These are phyloP conservation scores for Paramyrothecium roridum DNA, from an alignment of 2,329 filamentous ascomycete species.

Conservation along the genomic window DNA sequence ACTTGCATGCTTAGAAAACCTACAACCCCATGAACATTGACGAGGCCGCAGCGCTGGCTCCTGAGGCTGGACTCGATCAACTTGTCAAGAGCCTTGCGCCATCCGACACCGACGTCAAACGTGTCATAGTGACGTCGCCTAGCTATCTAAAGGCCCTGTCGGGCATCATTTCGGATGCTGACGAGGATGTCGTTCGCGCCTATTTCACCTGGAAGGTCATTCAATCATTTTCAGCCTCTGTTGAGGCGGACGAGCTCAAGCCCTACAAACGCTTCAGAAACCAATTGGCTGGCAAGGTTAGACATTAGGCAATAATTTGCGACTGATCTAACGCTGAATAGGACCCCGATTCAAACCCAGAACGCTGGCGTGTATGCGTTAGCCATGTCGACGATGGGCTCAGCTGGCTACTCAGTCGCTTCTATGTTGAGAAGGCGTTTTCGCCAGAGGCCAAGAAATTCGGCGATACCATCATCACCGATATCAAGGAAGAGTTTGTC, in stretches of 20 bases:
- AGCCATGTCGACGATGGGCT: slow-evolving; percentile 53
- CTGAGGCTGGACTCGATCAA: slow-evolving; percentile 50
- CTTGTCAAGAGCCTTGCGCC: slow-evolving; percentile 26
- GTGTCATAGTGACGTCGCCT: slow-evolving; percentile 37
- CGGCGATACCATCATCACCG: slow-evolving; percentile 66
- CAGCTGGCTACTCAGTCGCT: slow-evolving; percentile 67
- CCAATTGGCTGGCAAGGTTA: slow-evolving; percentile 52
- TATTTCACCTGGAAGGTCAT: slow-evolving; percentile 66
- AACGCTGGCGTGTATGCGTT: slow-evolving; percentile 67
- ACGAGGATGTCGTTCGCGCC: slow-evolving; percentile 53
- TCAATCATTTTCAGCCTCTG: slow-evolving; percentile 43
- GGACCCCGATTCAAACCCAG: slow-evolving; percentile 58
- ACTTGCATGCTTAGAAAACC: slow-evolving; percentile 40
- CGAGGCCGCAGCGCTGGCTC: slow-evolving; percentile 51
- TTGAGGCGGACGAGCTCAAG: slow-evolving; percentile 58
- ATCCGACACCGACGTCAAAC: background rate
- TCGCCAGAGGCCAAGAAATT: slow-evolving; percentile 63
- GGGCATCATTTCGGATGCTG: slow-evolving; percentile 48
- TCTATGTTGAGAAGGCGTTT: slow-evolving; percentile 68
- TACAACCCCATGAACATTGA: slow-evolving; percentile 62
- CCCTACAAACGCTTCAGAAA: slow-evolving; percentile 60
- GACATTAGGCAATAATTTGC: slow-evolving; percentile 5
- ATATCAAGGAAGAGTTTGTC: slow-evolving; percentile 66
- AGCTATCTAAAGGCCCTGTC: slow-evolving; percentile 58
- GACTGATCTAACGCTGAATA: slow-evolving; percentile 11